Conservation (phyloP, 2,329 filamentous ascomycete genomes). For the Alternaria conjuncta region DNA sequence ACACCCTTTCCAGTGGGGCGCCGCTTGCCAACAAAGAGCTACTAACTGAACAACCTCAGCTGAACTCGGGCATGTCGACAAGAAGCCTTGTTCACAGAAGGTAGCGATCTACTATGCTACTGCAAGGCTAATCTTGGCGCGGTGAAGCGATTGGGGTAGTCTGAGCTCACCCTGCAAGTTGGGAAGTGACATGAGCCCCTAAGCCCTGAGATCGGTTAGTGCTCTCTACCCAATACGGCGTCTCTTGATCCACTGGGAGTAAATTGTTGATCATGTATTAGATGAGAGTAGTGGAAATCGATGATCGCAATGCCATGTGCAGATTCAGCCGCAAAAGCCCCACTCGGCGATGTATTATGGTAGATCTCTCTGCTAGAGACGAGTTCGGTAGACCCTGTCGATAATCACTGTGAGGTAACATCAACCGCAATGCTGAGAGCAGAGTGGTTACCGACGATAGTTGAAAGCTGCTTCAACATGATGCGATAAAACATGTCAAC, state of each 20-base stretch:
- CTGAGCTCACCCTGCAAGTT: background rate
- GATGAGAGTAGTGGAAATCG: background rate
- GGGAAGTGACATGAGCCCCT: background rate
- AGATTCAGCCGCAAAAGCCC: background rate
- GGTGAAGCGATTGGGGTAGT: background rate
- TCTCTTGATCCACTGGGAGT: background rate
- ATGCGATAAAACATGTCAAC: background rate
- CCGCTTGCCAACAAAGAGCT: background rate
- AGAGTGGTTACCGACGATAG: background rate
- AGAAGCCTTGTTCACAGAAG: background rate
- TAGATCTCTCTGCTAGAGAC: background rate
- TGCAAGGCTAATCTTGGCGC: background rate
- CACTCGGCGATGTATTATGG: background rate
- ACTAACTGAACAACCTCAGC: background rate
- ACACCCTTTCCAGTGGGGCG: background rate
- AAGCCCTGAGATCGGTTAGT: background rate
- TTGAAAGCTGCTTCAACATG: background rate
- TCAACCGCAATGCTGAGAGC: background rate
- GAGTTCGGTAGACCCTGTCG: background rate
- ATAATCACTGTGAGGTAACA: background rate
- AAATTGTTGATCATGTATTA: background rate
- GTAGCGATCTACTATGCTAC: background rate
- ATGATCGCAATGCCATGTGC: background rate
- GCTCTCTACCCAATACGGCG: background rate
- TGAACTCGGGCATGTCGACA: background rate